Evolutionary conservation across 768 basidiomycete species (phyloP), one percentile per base, ranked within the genome.

Genomic region (Naganishia onofrii): DNA sequence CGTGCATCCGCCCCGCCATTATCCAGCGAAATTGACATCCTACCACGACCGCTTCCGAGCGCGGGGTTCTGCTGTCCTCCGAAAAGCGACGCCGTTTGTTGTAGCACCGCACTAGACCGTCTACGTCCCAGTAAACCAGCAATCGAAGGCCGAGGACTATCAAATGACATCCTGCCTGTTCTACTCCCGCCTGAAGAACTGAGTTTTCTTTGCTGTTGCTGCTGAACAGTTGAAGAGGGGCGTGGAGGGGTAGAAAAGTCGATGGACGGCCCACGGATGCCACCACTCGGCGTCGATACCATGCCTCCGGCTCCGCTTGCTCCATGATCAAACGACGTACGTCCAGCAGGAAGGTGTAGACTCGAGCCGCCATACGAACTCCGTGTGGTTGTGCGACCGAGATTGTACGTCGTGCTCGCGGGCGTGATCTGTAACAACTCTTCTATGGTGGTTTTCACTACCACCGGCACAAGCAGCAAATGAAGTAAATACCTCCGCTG

Each of bases 361-460:
- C 42, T 42, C 42, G 42, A 42, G 13, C 42, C 42, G 42, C 42
- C 42, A 15, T 42, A 42, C 13, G 60, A 63, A 44, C 23, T n/a
- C 38, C 26, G 36, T 26, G 60, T 63, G 7, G 38, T 26, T 7
- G 38, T 42, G 2, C 60, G 60, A 13, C 60, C 60, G 38, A 63
- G 42, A 26, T 63, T 63, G 26, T 63, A 63, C 15, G 60, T 15
- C 17, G 60, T 36, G 17, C 34, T 42, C 3, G 36, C 2, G 2
- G 60, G 60, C 21, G 36, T 63, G 15, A 63, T 63, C 13, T 70
- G 70, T 3, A 79, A 70, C 26, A 69, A 66, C 5, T 48, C 38
- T 70, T 76, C 76, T 31, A 77, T 72, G 10, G 66, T 26, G 21
- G 72, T 65, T 69, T 74, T 77, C 54, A 74, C 76, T 77, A n/a